Percentiles rank a stretch among this genome's conserved stretches.
Evolutionary conservation across 257 asterid species (phyloP).

Genomic region (Nicotiana paniculata): DNA sequence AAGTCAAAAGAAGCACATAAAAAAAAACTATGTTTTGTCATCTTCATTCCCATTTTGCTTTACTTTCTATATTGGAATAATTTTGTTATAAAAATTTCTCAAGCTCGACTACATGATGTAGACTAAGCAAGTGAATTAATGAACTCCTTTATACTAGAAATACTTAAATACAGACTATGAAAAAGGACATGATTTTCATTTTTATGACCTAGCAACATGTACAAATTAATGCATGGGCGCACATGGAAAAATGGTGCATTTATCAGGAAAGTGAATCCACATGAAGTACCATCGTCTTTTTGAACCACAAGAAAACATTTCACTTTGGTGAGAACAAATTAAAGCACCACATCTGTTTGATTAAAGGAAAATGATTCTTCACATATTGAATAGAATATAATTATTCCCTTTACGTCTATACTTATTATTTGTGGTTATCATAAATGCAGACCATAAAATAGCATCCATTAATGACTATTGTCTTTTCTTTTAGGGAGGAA

Average conservation of each 20-base stretch:
- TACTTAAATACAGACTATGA: neutral
- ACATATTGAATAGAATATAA: neutral
- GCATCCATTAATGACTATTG: no score
- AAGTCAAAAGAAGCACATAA: no score
- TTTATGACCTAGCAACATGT: neutral
- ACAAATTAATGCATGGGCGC: conserved; percentile 1
- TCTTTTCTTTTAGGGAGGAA: no score
- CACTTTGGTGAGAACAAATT: neutral
- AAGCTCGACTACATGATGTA: neutral
- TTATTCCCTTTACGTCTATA: no score
- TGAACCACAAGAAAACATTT: neutral
- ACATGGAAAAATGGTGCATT: conserved; percentile 14
- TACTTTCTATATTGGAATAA: neutral
- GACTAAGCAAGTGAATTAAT: neutral
- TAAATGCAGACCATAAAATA: no score
- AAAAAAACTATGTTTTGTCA: no score
- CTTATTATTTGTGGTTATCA: no score
- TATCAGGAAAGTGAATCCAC: conserved; percentile 14
- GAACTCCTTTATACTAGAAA: neutral
- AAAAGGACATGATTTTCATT: conserved; percentile 9
- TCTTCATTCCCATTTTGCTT: neutral
- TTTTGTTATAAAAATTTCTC: neutral
- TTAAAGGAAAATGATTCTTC: neutral
- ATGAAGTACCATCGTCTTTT: neutral
- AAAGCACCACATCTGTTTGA: neutral